A percentile compares a stretch with the other conserved stretches of the same genome.
Conservation (phyloP, 306 rosid genomes). For the Morella rubra region DNA sequence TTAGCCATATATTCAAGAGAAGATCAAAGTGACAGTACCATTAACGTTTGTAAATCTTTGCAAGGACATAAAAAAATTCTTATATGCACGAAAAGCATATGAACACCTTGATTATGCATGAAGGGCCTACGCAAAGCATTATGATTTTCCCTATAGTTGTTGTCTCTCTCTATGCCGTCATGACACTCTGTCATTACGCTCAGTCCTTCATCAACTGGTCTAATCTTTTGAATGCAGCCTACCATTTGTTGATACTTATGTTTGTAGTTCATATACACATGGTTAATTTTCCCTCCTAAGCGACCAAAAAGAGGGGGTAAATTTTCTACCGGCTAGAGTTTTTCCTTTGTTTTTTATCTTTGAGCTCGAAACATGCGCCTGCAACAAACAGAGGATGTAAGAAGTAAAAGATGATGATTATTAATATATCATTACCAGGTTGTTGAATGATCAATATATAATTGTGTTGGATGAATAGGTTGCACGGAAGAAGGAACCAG, state of each 20-base stretch:
- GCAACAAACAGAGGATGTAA: constrained; percentile 56
- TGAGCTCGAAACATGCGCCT: constrained; percentile 60
- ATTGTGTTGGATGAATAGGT: constrained; percentile 49
- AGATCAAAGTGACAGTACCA: constrained; percentile 27
- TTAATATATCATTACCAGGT: constrained; percentile 68
- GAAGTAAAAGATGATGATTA: constrained; percentile 76
- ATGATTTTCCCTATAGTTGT: constrained; percentile 23
- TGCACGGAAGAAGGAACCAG: constrained; percentile 63
- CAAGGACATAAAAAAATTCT: constrained; percentile 5
- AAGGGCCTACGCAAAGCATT: constrained; percentile 51
- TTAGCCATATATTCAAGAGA: constrained; percentile 23
- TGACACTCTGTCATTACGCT: constrained; percentile 33
- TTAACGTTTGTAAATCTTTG: not conserved
- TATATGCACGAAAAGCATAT: constrained; percentile 19
- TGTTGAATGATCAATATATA: constrained; percentile 65
- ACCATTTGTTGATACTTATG: constrained; percentile 18
- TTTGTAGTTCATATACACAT: not conserved
- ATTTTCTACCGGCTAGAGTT: constrained; percentile 11
- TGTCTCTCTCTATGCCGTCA: constrained; percentile 25
- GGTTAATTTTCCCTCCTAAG: constrained; percentile 29
- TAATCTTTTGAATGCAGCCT: constrained; percentile 18
- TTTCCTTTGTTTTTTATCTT: constrained; percentile 12
- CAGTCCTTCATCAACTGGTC: constrained; percentile 30
- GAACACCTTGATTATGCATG: constrained; percentile 30
- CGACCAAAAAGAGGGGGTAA: constrained; percentile 19